These are phyloP conservation scores for Cicer arietinum DNA, from an alignment of 306 rosid species.

Conservation along the genomic window DNA sequence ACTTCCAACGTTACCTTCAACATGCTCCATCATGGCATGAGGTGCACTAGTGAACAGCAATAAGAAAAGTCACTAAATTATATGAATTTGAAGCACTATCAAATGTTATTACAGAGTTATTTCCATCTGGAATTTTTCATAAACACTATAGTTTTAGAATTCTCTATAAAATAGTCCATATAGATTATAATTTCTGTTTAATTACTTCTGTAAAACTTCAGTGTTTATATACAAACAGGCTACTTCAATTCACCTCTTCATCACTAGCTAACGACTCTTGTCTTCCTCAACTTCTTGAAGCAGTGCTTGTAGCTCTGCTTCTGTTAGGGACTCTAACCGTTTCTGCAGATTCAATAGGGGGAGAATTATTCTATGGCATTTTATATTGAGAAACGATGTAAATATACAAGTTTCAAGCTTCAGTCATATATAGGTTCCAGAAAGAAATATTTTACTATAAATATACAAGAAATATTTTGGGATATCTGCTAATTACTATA, in stretches of 20 bases:
- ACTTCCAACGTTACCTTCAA: too few species aligned
- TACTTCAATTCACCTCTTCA: slow-evolving; percentile 56
- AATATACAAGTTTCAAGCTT: slow-evolving; percentile 26
- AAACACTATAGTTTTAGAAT: slow-evolving; percentile 14
- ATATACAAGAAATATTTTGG: neutral
- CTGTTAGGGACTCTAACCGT: slow-evolving; percentile 89
- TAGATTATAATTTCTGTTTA: slow-evolving; percentile 28
- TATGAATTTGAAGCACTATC: too few species aligned
- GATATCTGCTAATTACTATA: neutral
- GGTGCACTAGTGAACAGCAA: too few species aligned
- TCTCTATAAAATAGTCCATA: slow-evolving; percentile 34
- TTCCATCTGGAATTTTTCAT: too few species aligned
- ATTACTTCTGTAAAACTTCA: slow-evolving; percentile 28
- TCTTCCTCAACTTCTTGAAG: slow-evolving; percentile 97
- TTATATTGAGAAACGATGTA: slow-evolving; percentile 32
- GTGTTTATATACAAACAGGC: slow-evolving; percentile 42
- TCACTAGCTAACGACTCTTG: slow-evolving; percentile 65
- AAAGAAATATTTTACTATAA: neutral
- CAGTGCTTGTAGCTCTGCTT: slow-evolving; percentile 87
- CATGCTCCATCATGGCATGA: too few species aligned
- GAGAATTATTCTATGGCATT: slow-evolving; percentile 12
- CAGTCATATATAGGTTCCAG: slow-evolving; percentile 8
- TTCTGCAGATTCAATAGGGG: slow-evolving; percentile 69
- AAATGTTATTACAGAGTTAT: too few species aligned
- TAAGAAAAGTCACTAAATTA: too few species aligned